Percentiles rank a stretch among this genome's conserved stretches.
phyloP scores from a whole-genome alignment of 306 rosid genomes.

The Cicer chorassanicum region DNA sequence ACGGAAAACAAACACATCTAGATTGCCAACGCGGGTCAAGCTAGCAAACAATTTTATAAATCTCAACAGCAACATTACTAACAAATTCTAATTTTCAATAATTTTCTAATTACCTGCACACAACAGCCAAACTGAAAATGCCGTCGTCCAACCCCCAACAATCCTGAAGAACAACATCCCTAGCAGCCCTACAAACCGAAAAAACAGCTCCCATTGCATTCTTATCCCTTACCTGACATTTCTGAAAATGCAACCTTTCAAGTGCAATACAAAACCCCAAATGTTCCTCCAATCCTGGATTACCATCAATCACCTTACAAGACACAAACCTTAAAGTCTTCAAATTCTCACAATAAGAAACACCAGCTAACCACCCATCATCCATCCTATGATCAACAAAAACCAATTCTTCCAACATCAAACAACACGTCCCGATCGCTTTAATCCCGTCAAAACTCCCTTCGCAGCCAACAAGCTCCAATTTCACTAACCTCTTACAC shows the following conservation, averaged over 20 bases:
- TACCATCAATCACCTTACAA: slow-evolving; percentile 64
- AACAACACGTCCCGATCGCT: slow-evolving; percentile 87
- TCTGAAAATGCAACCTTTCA: slow-evolving; percentile 68
- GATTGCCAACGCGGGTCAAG: not conserved
- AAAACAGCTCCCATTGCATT: slow-evolving; percentile 60
- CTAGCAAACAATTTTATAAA: slow-evolving; percentile 14
- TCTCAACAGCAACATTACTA: not conserved
- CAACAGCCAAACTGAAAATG: slow-evolving; percentile 60
- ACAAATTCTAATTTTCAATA: slow-evolving; percentile 2
- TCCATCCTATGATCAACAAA: slow-evolving; percentile 84
- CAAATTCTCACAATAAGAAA: slow-evolving; percentile 78
- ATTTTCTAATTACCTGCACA: slow-evolving; percentile 64
- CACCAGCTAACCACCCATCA: slow-evolving; percentile 81
- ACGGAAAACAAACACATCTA: not conserved
- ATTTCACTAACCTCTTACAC: slow-evolving; percentile 79
- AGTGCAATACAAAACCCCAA: slow-evolving; percentile 72
- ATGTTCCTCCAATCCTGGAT: slow-evolving; percentile 69
- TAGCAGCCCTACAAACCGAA: slow-evolving; percentile 60
- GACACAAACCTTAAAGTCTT: slow-evolving; percentile 74
- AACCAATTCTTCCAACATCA: slow-evolving; percentile 81
- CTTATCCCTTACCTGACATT: slow-evolving; percentile 73
- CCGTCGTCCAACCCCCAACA: slow-evolving; percentile 84
- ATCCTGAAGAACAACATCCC: slow-evolving; percentile 70
- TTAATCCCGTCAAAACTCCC: slow-evolving; percentile 91
- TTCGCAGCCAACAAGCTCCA: slow-evolving; percentile 82